phyloP scores from a whole-genome alignment of 2,329 filamentous ascomycete species.

The Colletotrichum sp. region DNA sequence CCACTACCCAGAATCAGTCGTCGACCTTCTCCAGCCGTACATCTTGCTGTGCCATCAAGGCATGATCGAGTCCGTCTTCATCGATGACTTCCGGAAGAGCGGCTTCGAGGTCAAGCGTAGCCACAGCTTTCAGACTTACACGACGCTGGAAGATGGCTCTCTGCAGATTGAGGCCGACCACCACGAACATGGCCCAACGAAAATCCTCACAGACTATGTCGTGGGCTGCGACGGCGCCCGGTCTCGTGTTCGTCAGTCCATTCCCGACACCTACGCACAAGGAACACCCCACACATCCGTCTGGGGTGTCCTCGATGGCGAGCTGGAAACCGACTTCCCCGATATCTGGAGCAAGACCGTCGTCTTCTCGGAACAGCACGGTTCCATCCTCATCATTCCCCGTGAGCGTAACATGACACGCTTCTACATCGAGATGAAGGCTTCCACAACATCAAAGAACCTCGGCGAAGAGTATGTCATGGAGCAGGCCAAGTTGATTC shows the following conservation, averaged over 20 bases:
- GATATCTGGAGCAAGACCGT: constrained; percentile 66
- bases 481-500: constrained; percentile 50
- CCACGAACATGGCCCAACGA: neutral
- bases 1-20: constrained; percentile 24
- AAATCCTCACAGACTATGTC: constrained; percentile 52
- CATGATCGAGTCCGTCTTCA: constrained; percentile 62
- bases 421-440: constrained; percentile 37
- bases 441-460: constrained; percentile 48
- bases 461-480: constrained; percentile 61
- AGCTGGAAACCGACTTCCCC: constrained; percentile 64
- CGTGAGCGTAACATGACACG: constrained; percentile 64
- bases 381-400: constrained; percentile 64
- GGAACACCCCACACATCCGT: constrained; percentile 36
- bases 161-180: neutral
- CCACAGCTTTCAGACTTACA: constrained; percentile 1
- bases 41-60: constrained; percentile 56
- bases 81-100: constrained; percentile 57
- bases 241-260: constrained; percentile 56
- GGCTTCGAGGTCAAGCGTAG: constrained; percentile 51
- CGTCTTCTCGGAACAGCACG: constrained; percentile 57
- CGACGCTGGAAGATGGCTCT: neutral
- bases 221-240: constrained; percentile 65
- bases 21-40: constrained; percentile 36
- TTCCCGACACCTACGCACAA: constrained; percentile 46
- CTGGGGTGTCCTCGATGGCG: constrained; percentile 65